Base-by-base conservation (phyloP, 2,329 filamentous ascomycete genomes). In the Penicillium sp. region DNA sequence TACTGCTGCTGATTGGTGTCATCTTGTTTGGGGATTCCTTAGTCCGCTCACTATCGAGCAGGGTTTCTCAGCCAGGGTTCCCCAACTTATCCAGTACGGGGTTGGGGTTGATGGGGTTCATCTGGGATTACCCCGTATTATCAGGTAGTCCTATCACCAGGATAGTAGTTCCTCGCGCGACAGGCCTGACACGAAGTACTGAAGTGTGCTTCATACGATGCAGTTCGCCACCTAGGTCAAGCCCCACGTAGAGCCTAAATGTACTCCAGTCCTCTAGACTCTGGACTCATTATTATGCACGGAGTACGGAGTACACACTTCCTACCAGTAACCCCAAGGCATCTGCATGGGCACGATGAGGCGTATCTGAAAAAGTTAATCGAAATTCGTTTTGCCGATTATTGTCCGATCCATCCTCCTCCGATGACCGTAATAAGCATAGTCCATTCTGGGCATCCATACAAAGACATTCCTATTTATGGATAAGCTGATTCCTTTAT, bases 391-490 rank as follows among this genome's bases (percentile, higher is more conserved):
- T 37, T 22, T n/a, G 50, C 50, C 33, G 51, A 28, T 54, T 26
- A 40, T 38, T 54, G 51, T 38, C 50, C 30, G 51, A 54, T 54
- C 22, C 51, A 54, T 40, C 51, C 35, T 28, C 22, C 33, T 26
- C 50, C 19, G n/a, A 35, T 38, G 35, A 22, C 50, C 50, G 15
- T n/a, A 37, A 35, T 38, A n/a, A 35, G 22, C 19, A 53, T 53
- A 37, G 30, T 22, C 13, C 15, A 38, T 44, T 10, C 19, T 12
- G 40, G 9, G 19, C 10, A 22, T 33, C 30, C 30, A 33, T 12
- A 12, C 10, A 13, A n/a, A 7, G 5, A n/a, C 44, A 28, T 4
- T 17, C 15, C 26, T 30, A 49, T 49, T 49, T 30, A 49, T 30
- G 45, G 45, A 49, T 26, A 15, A n/a, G 26, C 15, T 30, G 15